A percentile compares a stretch with the other conserved stretches of the same genome.
These are phyloP conservation scores for Tolypocladium inflatum DNA, from an alignment of 2,329 filamentous ascomycete genomes.

Conservation along the genomic window DNA sequence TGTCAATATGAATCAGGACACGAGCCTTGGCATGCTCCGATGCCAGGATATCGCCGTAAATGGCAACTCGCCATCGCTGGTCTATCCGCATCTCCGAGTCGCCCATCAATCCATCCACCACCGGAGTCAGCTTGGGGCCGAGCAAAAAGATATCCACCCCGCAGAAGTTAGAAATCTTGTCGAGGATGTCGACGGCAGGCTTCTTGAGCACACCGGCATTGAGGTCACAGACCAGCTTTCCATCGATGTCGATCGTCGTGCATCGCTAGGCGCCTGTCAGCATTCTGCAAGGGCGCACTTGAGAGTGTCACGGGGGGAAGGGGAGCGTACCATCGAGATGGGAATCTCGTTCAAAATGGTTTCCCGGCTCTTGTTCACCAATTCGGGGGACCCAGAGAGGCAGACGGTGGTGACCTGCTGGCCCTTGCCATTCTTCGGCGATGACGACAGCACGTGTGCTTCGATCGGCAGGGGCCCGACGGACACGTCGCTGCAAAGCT, in stretches of 20 bases:
- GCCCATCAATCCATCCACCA: constrained; percentile 65
- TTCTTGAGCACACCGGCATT: constrained; percentile 59
- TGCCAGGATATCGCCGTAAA: constrained; percentile 92
- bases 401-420: constrained; percentile 77
- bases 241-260: constrained; percentile 87
- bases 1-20: constrained; percentile 93
- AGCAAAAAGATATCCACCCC: constrained; percentile 96
- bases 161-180: constrained; percentile 77
- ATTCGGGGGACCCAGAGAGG: constrained; percentile 77
- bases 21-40: constrained; percentile 95
- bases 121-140: constrained; percentile 75
- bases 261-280: constrained; percentile 48
- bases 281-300: background rate
- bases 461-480: constrained; percentile 62
- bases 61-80: constrained; percentile 82
- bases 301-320: background rate
- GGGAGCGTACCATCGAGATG: constrained; percentile 70
- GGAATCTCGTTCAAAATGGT: constrained; percentile 87
- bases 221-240: constrained; percentile 74
- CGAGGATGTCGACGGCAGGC: constrained; percentile 73
- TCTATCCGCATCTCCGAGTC: constrained; percentile 78
- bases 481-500: constrained; percentile 74
- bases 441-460: constrained; percentile 74
- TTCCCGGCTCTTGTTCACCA: constrained; percentile 82
- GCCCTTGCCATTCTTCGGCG: constrained; percentile 61